These are phyloP conservation scores for Chrysopogon serrulatus DNA, from an alignment of 176 grass and related monocot species.

Conservation along the genomic window DNA sequence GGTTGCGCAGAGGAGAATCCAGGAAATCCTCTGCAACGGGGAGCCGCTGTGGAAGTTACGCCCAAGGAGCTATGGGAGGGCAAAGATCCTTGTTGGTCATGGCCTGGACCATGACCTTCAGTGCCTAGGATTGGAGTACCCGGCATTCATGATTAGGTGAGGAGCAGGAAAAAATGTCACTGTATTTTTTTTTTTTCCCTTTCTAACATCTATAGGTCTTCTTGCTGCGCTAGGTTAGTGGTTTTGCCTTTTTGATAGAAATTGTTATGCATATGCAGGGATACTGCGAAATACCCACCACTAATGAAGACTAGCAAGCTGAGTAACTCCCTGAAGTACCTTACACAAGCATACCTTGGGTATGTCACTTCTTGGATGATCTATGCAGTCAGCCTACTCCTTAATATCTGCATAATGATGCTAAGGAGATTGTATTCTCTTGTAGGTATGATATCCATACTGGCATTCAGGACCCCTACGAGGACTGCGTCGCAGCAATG, in stretches of 20 bases:
- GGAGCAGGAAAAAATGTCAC: background rate
- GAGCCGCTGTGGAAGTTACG: slow-evolving; percentile 77
- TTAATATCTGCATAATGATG: background rate
- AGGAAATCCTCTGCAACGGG: slow-evolving; percentile 82
- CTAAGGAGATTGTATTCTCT: slow-evolving; percentile 9
- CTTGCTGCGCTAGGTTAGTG: background rate
- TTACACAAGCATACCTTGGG: slow-evolving; percentile 86
- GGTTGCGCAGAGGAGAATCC: slow-evolving; percentile 66
- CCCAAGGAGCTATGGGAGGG: slow-evolving; percentile 48
- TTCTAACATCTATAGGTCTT: background rate
- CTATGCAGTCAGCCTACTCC: background rate
- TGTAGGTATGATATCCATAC: slow-evolving; percentile 77
- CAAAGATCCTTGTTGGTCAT: slow-evolving; percentile 70
- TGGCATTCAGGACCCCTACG: slow-evolving; percentile 72
- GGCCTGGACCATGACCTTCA: slow-evolving; percentile 69
- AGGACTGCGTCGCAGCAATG: slow-evolving; percentile 71
- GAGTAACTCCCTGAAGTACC: slow-evolving; percentile 81
- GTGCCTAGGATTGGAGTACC: slow-evolving; percentile 76
- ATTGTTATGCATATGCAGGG: slow-evolving; percentile 38
- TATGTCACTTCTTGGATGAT: slow-evolving; percentile 27
- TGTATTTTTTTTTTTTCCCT: background rate
- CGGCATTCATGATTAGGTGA: slow-evolving; percentile 70
- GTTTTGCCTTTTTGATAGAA: background rate
- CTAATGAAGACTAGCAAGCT: slow-evolving; percentile 98
- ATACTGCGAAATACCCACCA: slow-evolving; percentile 76